Base-by-base conservation (phyloP, 768 basidiomycete genomes). In the Guyanaporus albipodus region DNA sequence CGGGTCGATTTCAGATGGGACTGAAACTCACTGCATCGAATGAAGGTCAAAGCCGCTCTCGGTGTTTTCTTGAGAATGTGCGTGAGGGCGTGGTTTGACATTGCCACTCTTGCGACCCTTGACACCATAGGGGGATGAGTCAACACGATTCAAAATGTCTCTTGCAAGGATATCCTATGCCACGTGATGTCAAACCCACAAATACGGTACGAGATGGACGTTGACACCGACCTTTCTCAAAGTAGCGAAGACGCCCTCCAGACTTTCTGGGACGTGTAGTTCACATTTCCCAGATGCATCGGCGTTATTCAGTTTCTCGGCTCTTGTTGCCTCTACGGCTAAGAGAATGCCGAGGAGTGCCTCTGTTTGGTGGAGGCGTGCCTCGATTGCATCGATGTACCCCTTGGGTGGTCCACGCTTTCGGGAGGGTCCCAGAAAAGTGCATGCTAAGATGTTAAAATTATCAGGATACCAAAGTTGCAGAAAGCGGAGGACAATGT, bases 301-400 rank as follows among this genome's bases (percentile, higher is more conserved):
- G 29, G 73, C 69, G 12, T 54, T 62, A 32, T 42, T 38, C 36
- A 31, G 38, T 18, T n/a, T 36, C 34, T 58, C 54, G 33, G 53
- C 22, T 29, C 53, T 56, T 3, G 59, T 63, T 26, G 65, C 58
- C 41, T 69, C 66, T 19, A 67, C 59, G 36, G 82, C 74, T 31
- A 93, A 72, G 42, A 94, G 70, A 48, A 91, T 85, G 42, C 91
- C 92, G 23, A 95, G 73, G 33, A 95, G 73, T 0, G 91, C 91
- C 63, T 95, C 91, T 15, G 91, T 89, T 60, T 94, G 89, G 56
- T 95, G 92, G 6, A 95, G 70, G 12, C 90, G 80, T 12, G 87
- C 87, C 67, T 95, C 91, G 56, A 95, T 91, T 23, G 91, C 91
- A 59, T 94, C 91, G 60, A 95, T 93, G 72, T 95, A 95, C 1